Evolutionary conservation across 1,284 basidiomycete species (phyloP).

Genomic region (Xerocomus nothofagi): DNA sequence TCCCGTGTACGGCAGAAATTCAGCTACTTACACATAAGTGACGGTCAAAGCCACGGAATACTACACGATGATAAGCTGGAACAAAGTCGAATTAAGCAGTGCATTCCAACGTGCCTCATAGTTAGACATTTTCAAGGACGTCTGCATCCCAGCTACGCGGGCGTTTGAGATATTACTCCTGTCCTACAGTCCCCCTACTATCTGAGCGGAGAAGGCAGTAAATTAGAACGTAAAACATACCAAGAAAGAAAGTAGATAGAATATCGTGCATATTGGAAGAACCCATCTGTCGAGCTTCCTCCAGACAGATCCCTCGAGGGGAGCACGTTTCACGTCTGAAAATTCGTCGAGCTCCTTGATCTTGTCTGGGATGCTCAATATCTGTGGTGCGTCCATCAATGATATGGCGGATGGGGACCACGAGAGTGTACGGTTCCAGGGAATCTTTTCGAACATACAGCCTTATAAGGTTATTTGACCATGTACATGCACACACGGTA

Average conservation of each 20-base stretch:
- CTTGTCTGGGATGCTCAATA: not conserved
- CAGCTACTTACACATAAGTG: conserved; percentile 45
- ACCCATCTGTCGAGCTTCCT: conserved; percentile 49
- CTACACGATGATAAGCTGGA: conserved; percentile 15
- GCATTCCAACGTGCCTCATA: conserved; percentile 35
- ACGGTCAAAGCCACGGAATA: conserved; percentile 55
- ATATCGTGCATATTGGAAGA: conserved; percentile 48
- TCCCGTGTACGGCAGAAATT: not conserved
- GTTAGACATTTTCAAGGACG: conserved; percentile 51
- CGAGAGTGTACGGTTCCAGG: not conserved
- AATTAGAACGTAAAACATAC: conserved; percentile 34
- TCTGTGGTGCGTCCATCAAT: conserved; percentile 9
- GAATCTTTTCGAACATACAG: not conserved
- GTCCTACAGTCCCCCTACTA: conserved; percentile 15
- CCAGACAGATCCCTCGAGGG: conserved; percentile 43
- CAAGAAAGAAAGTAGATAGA: conserved; percentile 52
- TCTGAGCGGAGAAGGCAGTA: not conserved
- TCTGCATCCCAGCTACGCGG: conserved; percentile 56
- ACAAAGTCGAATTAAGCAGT: not conserved
- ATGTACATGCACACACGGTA: not conserved
- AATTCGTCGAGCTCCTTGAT: conserved; percentile 17
- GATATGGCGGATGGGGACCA: not conserved
- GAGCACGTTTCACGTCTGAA: conserved; percentile 14
- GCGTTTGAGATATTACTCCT: conserved; percentile 60
- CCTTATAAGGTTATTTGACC: not conserved